Evolutionary conservation across 1,284 basidiomycete genomes (phyloP).

Genomic region (Cutaneotrichosporon dermatis): DNA sequence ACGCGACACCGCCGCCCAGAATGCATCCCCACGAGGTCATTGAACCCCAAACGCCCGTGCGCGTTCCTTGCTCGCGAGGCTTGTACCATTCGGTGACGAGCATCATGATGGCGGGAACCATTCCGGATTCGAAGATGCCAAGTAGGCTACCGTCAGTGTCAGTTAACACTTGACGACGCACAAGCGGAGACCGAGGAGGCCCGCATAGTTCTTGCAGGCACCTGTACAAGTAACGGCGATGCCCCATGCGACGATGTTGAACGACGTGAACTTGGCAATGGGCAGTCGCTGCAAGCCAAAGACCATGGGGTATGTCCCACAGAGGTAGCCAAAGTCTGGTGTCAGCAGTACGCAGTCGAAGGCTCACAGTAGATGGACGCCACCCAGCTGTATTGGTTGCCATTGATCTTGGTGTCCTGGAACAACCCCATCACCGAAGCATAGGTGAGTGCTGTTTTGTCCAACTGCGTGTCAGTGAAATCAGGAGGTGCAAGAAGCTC

Average conservation of each 20-base stretch:
- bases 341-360: not conserved
- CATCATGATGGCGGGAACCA: constrained; percentile 17
- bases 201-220: constrained; percentile 17
- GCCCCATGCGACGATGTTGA: constrained; percentile 20
- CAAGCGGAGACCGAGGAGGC: constrained; percentile 22
- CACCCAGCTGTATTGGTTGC: constrained; percentile 18
- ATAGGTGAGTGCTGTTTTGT: constrained; percentile 16
- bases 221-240: constrained; percentile 19
- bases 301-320: constrained; percentile 26
- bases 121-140: constrained; percentile 14
- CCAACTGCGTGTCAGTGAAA: constrained; percentile 11
- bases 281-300: constrained; percentile 20
- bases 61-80: constrained; percentile 13
- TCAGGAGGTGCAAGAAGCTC: no score
- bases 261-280: constrained; percentile 13
- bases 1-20: constrained; percentile 24
- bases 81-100: constrained; percentile 23
- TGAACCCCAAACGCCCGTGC: constrained; percentile 20
- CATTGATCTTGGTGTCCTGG: constrained; percentile 8
- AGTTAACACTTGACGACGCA: not conserved
- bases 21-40: constrained; percentile 20
- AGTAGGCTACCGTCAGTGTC: constrained; percentile 14
- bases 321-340: constrained; percentile 20
- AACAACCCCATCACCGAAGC: constrained; percentile 11
- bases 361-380: constrained; percentile 22